These are phyloP conservation scores for Vaccinium vitisidaea DNA, from an alignment of 148 eudicot species.

Conservation along the genomic window DNA sequence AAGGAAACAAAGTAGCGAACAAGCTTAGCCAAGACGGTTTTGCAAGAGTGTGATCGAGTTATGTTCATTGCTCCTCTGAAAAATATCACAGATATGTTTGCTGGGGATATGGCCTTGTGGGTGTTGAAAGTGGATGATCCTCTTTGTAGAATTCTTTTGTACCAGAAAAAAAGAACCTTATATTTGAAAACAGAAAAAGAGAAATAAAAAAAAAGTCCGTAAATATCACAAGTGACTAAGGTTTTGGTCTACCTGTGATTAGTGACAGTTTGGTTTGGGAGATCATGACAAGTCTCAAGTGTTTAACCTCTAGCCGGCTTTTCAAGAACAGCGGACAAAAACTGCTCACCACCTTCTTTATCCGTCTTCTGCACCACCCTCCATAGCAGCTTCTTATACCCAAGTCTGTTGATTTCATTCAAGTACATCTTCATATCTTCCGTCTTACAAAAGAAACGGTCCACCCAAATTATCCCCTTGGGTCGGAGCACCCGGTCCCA, in stretches of 20 bases:
- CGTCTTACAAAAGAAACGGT: slow-evolving; percentile 28
- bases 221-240: background rate
- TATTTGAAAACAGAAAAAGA: background rate
- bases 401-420: slow-evolving; percentile 13
- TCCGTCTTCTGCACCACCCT: slow-evolving; percentile 26
- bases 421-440: slow-evolving; percentile 20
- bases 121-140: too few relatives aligned
- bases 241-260: background rate
- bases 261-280: background rate
- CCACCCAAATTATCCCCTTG: slow-evolving; percentile 29
- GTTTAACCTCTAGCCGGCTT: slow-evolving; percentile 20
- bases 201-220: background rate
- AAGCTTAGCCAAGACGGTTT: background rate
- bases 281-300: background rate
- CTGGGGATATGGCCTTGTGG: too few relatives aligned
- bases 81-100: too few relatives aligned
- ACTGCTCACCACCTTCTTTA: slow-evolving; percentile 26
- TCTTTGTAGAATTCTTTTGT: background rate
- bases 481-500: slow-evolving; percentile 30
- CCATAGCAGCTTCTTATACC: slow-evolving; percentile 28
- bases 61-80: too few relatives aligned
- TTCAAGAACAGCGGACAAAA: slow-evolving; percentile 28
- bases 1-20: background rate
- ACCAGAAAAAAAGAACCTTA: background rate
- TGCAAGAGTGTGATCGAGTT: background rate